Evolutionary conservation across 164 flowering plant species (phyloP).

Genomic region (Santalum album): DNA sequence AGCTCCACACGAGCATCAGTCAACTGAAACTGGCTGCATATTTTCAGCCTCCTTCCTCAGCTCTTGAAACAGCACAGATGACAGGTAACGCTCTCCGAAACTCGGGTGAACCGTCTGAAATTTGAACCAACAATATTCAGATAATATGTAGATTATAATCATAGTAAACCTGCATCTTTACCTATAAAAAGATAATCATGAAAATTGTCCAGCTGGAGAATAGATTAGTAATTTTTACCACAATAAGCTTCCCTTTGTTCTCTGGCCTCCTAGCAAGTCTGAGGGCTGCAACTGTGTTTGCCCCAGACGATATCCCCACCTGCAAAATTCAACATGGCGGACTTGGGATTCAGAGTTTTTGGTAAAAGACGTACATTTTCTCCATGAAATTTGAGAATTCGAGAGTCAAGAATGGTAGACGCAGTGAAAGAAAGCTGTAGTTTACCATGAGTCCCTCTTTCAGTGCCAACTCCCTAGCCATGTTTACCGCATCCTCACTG

Average conservation of each 20-base stretch:
- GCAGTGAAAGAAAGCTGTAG: background rate
- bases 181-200: too few relatives aligned
- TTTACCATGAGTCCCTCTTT: conserved; percentile 91
- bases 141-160: too few relatives aligned
- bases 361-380: too few relatives aligned
- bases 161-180: too few relatives aligned
- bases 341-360: background rate
- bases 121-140: background rate
- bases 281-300: conserved; percentile 88
- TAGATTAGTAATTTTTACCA: conserved; percentile 40
- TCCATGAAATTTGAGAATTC: too few relatives aligned
- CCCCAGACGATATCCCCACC: conserved; percentile 98
- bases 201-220: background rate
- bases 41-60: conserved; percentile 75
- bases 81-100: conserved; percentile 89
- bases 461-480: conserved; percentile 88
- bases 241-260: conserved; percentile 96
- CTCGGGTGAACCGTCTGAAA: conserved; percentile 85
- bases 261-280: conserved; percentile 86
- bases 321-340: conserved; percentile 14
- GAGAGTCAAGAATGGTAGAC: too few relatives aligned
- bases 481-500: conserved; percentile 87
- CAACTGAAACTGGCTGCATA: conserved; percentile 92
- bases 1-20: conserved; percentile 26
- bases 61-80: conserved; percentile 79